A percentile compares a stretch with the other conserved stretches of the same genome.
Conservation (phyloP, 2,329 filamentous ascomycete species). For the Monilinia aucupariae region DNA sequence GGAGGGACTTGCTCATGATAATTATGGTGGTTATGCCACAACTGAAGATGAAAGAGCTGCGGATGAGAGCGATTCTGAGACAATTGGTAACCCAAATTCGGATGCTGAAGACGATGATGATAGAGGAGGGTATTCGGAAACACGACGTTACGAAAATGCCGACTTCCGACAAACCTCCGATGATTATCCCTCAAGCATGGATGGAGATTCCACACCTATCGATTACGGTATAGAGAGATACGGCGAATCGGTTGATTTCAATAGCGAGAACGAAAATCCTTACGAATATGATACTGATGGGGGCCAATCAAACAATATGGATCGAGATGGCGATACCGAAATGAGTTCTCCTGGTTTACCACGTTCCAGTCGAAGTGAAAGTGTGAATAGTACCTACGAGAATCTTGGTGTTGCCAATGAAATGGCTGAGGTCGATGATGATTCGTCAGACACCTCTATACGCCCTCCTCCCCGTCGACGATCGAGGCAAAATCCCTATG, state of each 20-base stretch:
- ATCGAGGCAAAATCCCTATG: conserved; percentile 20
- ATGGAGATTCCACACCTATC: conserved; percentile 4
- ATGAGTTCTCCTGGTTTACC: conserved; percentile 32
- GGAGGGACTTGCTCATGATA: conserved; percentile 17
- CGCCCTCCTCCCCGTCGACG: conserved; percentile 25
- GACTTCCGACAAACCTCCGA: conserved; percentile 10
- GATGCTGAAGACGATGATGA: conserved; percentile 30
- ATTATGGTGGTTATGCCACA: conserved; percentile 20
- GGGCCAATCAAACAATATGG: conserved; percentile 27
- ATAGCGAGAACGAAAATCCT: conserved; percentile 2
- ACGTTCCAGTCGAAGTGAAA: conserved; percentile 17
- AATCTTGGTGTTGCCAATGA: conserved; percentile 28
- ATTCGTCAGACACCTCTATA: conserved; percentile 30
- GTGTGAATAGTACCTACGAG: conserved; percentile 16
- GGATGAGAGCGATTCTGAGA: conserved; percentile 31
- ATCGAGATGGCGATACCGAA: conserved; percentile 36
- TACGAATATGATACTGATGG: conserved; percentile 20
- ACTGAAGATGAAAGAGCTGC: conserved; percentile 23
- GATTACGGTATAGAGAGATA: neutral
- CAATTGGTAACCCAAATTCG: conserved; percentile 26
- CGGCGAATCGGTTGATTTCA: neutral
- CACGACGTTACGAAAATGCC: conserved; percentile 19
- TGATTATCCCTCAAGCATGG: neutral
- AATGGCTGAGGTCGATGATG: conserved; percentile 28
- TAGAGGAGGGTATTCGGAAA: conserved; percentile 25